phyloP scores from a whole-genome alignment of 148 eudicot genomes.

The Diospyros lotus region DNA sequence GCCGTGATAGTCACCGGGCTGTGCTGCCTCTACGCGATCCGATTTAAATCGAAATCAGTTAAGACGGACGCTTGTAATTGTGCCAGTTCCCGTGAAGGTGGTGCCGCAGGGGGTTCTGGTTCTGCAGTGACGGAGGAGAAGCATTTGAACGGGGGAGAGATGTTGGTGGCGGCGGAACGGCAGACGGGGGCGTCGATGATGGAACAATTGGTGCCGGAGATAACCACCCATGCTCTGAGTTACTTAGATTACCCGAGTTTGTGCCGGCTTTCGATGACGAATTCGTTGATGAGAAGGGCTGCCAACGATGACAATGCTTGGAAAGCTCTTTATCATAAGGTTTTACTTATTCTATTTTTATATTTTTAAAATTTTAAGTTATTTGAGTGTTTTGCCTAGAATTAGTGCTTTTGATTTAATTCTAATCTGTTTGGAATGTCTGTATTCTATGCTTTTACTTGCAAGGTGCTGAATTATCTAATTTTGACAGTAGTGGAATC shows the following conservation, averaged over 20 bases:
- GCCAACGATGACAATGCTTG: slow-evolving; percentile 98
- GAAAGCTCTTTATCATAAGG: slow-evolving; percentile 96
- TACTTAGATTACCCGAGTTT: slow-evolving; percentile 90
- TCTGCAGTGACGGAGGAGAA: slow-evolving; percentile 18
- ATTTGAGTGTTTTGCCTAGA: background rate
- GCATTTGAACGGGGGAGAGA: slow-evolving; percentile 24
- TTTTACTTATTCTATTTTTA: slow-evolving; percentile 11
- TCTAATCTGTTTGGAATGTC: too few relatives aligned
- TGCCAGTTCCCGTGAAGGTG: slow-evolving; percentile 26
- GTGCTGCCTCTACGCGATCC: slow-evolving; percentile 37
- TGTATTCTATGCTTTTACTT: too few relatives aligned
- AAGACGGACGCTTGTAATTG: slow-evolving; percentile 9
- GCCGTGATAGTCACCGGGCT: slow-evolving; percentile 30
- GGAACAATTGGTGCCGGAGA: slow-evolving; percentile 96
- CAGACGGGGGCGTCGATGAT: slow-evolving; percentile 87
- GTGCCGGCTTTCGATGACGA: slow-evolving; percentile 87
- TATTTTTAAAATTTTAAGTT: background rate
- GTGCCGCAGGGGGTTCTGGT: slow-evolving; percentile 23
- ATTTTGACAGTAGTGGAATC: too few relatives aligned
- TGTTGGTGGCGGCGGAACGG: slow-evolving; percentile 39
- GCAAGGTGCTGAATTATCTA: too few relatives aligned
- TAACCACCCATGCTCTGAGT: slow-evolving; percentile 83
- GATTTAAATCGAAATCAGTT: slow-evolving; percentile 18
- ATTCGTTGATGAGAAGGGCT: slow-evolving; percentile 85
- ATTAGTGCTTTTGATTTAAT: background rate